A percentile compares a stretch with the other conserved stretches of the same genome.
Conservation (phyloP, 148 eudicot species). For the Cornus controversa region DNA sequence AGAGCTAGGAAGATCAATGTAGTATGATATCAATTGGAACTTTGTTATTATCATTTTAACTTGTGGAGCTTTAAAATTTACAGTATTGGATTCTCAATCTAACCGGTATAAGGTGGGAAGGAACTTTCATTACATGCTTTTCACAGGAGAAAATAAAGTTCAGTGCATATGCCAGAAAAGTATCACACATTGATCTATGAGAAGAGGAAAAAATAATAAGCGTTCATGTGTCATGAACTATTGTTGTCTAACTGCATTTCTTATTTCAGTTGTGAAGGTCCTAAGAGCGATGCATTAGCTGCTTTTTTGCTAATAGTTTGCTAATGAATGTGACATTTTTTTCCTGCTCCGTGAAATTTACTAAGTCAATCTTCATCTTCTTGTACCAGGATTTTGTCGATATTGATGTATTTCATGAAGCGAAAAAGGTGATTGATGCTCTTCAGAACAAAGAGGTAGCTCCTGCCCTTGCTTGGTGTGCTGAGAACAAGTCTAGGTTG, state of each 20-base stretch:
- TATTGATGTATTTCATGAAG: conserved; percentile 91
- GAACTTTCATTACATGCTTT: no score
- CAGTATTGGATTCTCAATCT: not conserved
- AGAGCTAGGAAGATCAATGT: no score
- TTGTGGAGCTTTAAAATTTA: not conserved
- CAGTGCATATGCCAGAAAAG: not conserved
- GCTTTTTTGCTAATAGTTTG: not conserved
- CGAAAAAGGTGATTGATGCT: conserved; percentile 86
- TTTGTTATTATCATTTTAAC: not conserved
- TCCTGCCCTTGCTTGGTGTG: conserved; percentile 97
- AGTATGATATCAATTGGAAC: not conserved
- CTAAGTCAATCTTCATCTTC: conserved; percentile 6
- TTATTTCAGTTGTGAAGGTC: not conserved
- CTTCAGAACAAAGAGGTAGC: conserved; percentile 88
- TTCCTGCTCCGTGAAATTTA: not conserved
- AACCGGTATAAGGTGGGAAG: no score
- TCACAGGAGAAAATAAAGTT: not conserved
- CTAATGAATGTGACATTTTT: not conserved
- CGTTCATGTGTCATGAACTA: not conserved
- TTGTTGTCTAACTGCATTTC: not conserved
- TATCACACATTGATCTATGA: not conserved
- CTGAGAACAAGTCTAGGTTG: conserved; percentile 90
- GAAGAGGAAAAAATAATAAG: not conserved
- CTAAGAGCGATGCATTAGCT: not conserved
- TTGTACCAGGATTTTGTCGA: conserved; percentile 85